These are phyloP conservation scores for Cordia subcordata DNA, from an alignment of 257 asterid species.

Conservation along the genomic window DNA sequence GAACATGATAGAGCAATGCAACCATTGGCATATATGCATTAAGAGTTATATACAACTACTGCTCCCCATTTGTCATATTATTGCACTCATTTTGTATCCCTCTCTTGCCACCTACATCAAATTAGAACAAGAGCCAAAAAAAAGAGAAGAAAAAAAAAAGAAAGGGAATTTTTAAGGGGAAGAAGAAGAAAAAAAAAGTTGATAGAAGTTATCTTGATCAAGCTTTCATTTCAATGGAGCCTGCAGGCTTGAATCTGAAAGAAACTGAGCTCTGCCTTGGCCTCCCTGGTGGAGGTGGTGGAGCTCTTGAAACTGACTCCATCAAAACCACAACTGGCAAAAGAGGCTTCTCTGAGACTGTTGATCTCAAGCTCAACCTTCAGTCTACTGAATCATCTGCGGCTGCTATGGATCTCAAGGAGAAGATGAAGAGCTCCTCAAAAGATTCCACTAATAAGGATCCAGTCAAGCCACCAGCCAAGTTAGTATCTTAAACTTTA, in stretches of 20 bases:
- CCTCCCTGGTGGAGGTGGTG: conserved; percentile 39
- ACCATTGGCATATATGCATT: conserved; percentile 44
- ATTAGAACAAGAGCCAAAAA: background rate
- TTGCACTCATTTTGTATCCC: conserved; percentile 13
- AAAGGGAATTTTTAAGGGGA: background rate
- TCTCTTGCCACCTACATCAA: background rate
- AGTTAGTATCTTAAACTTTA: conserved; percentile 20
- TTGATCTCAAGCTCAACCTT: conserved; percentile 50
- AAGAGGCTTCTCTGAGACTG: conserved; percentile 47
- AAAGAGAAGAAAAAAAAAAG: background rate
- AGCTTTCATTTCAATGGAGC: conserved; percentile 12
- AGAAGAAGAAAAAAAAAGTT: background rate
- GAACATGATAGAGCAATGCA: conserved; percentile 26
- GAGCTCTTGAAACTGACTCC: conserved; percentile 9
- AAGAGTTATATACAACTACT: conserved; percentile 30
- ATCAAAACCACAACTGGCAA: conserved; percentile 31
- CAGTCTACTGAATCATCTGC: conserved; percentile 24
- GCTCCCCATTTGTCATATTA: conserved; percentile 38
- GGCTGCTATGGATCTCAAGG: conserved; percentile 32
- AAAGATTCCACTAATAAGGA: conserved; percentile 30
- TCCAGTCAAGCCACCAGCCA: conserved; percentile 45
- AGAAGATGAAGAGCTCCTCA: conserved; percentile 29
- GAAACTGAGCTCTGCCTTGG: conserved; percentile 55
- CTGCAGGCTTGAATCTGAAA: conserved; percentile 29
- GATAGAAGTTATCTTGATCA: background rate